A percentile compares a stretch with the other conserved stretches of the same genome.
phyloP scores from a whole-genome alignment of 1,284 basidiomycete species.

The Leccinum angustisporum region DNA sequence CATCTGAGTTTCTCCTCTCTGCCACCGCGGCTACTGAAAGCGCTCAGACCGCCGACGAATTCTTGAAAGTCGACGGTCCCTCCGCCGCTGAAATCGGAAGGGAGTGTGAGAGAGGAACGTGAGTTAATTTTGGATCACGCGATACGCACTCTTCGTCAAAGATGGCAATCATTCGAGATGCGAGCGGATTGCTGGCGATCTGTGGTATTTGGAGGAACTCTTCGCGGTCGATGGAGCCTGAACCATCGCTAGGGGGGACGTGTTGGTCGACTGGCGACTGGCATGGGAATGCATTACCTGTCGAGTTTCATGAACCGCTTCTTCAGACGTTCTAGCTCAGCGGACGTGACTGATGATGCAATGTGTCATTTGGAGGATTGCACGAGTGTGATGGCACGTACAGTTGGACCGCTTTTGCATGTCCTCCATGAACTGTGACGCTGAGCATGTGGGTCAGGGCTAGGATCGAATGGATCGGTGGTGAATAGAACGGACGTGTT shows the following conservation, averaged over 20 bases:
- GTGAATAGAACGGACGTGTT: conserved; percentile 56
- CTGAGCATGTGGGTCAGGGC: conserved; percentile 39
- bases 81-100: conserved; percentile 66
- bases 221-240: conserved; percentile 96
- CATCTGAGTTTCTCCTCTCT: conserved; percentile 96
- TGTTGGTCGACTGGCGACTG: conserved; percentile 2
- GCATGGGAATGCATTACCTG: conserved; percentile 45
- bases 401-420: conserved; percentile 93
- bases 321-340: conserved; percentile 92
- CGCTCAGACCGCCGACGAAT: conserved; percentile 96
- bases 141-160: conserved; percentile 94
- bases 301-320: conserved; percentile 99
- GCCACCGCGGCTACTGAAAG: conserved; percentile 94
- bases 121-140: conserved; percentile 1
- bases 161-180: conserved; percentile 97
- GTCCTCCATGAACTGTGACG: conserved; percentile 90
- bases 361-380: conserved; percentile 10
- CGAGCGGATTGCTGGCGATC: conserved; percentile 96
- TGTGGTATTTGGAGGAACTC: conserved; percentile 99
- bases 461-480: conserved; percentile 4
- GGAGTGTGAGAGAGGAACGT: background rate
- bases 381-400: conserved; percentile 41
- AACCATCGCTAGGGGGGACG: conserved; percentile 70
- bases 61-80: conserved; percentile 99
- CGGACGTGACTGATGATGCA: conserved; percentile 75